These are phyloP conservation scores for Leccinum uliginosum DNA, from an alignment of 768 basidiomycete genomes.

Conservation along the genomic window DNA sequence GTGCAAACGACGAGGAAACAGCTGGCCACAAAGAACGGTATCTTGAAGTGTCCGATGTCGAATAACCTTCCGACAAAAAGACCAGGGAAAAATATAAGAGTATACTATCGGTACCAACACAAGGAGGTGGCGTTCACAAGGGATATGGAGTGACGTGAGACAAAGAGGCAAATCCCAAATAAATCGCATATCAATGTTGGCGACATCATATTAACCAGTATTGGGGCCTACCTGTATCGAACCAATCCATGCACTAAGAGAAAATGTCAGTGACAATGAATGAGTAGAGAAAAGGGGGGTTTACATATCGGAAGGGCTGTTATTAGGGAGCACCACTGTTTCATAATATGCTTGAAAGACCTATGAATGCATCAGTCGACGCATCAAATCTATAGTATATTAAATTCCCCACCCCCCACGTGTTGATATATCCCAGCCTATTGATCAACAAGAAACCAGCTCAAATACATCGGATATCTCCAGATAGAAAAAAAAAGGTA, in stretches of 20 bases:
- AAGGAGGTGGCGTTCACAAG: background rate
- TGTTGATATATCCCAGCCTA: conserved; percentile 67
- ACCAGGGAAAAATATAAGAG: conserved; percentile 55
- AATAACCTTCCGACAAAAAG: conserved; percentile 65
- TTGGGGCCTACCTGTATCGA: conserved; percentile 53
- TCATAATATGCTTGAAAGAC: too few relatives aligned
- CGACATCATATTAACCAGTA: background rate
- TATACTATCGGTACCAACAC: too few relatives aligned
- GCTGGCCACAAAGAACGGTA: conserved; percentile 46
- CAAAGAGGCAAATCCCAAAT: background rate
- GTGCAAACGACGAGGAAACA: conserved; percentile 48
- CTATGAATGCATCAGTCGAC: too few relatives aligned
- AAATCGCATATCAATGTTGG: background rate
- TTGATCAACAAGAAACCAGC: background rate
- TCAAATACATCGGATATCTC: background rate
- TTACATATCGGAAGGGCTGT: too few relatives aligned
- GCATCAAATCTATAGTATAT: too few relatives aligned
- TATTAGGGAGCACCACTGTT: too few relatives aligned
- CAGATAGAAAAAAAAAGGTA: background rate
- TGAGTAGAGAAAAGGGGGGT: too few relatives aligned
- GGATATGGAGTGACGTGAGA: background rate
- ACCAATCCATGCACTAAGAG: conserved; percentile 70
- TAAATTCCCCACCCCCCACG: conserved; percentile 11
- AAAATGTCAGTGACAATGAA: background rate
- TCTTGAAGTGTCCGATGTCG: conserved; percentile 64